phyloP scores from a whole-genome alignment of 306 rosid species.

The Cicer arietinum region DNA sequence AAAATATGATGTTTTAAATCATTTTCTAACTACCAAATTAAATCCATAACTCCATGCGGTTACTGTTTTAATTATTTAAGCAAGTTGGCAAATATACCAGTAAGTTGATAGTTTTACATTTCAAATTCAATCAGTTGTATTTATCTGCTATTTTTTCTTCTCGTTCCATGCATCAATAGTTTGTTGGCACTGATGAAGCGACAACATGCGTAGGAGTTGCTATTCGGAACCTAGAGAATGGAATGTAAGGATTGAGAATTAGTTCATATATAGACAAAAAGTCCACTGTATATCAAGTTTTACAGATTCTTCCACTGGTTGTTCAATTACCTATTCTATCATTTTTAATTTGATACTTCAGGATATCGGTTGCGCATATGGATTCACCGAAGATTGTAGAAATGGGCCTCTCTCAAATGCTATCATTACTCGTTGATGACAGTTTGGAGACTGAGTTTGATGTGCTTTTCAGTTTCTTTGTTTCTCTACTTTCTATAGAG shows the following conservation, averaged over 20 bases:
- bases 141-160: constrained; percentile 26
- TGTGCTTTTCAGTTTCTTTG: constrained; percentile 49
- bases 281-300: neutral
- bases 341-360: constrained; percentile 40
- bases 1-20: constrained; percentile 6
- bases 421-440: constrained; percentile 54
- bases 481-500: constrained; percentile 27
- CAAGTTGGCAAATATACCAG: neutral
- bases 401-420: constrained; percentile 79
- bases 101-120: constrained; percentile 21
- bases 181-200: constrained; percentile 96
- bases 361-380: constrained; percentile 84
- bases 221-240: constrained; percentile 66
- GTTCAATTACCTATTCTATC: constrained; percentile 21
- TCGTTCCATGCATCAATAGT: constrained; percentile 48
- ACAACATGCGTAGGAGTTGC: constrained; percentile 89
- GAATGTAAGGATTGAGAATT: constrained; percentile 65
- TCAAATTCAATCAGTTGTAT: constrained; percentile 17
- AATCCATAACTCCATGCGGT: constrained; percentile 29
- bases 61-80: constrained; percentile 4
- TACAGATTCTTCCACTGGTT: constrained; percentile 16
- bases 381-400: constrained; percentile 82
- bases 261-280: constrained; percentile 2
- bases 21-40: constrained; percentile 8
- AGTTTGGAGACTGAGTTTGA: constrained; percentile 62